Evolutionary conservation across 2,329 filamentous ascomycete species (phyloP), one percentile per base, ranked within the genome.

Genomic region (Fusarium mundagurra): DNA sequence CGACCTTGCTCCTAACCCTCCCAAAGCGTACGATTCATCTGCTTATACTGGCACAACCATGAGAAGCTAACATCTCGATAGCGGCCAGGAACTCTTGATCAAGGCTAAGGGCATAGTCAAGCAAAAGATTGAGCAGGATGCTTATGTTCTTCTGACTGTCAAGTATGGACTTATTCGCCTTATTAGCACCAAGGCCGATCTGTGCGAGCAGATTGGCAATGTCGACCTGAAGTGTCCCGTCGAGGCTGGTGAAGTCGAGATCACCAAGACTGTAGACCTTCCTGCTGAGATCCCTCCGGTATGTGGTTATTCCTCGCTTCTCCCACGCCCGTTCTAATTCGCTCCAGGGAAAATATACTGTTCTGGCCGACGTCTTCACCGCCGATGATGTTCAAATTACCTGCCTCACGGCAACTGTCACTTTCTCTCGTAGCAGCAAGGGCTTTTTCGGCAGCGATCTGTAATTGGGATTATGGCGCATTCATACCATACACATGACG

Each of bases 91-190:
- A 27, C 91, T 99, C 61, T 86, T 88, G 67, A 97, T 99, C 85
- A 90, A 90, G 74, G 96, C 95, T 53, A 87, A 85, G 38, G 96
- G 96, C 65, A 90, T 86, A n/a, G 89, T 98, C 73, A 88, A 88
- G 76, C 84, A 97, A 80, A 84, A 88, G 59, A 91, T 99, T 74
- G 89, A 91, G 63, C 82, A 94, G 67, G 96, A 94, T 67, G 94
- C 96, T 69, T 94, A 93, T 78, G 92, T 98, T 72, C 87, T 92
- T 54, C 83, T 99, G 45, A 89, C 92, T 76, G 96, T 99, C 85
- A 98, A 98, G 86, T 98, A 97, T 83, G 96, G 96, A 69, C 88
- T 98, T 75, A 98, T 99, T 83, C 93, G 91, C 63, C 89, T 99
- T 74, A 91, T 99, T 83, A 94, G 90, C 83, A 93, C 93, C 75